Evolutionary conservation across 768 basidiomycete genomes (phyloP).

Genomic region (Cystobasidium tubakii): DNA sequence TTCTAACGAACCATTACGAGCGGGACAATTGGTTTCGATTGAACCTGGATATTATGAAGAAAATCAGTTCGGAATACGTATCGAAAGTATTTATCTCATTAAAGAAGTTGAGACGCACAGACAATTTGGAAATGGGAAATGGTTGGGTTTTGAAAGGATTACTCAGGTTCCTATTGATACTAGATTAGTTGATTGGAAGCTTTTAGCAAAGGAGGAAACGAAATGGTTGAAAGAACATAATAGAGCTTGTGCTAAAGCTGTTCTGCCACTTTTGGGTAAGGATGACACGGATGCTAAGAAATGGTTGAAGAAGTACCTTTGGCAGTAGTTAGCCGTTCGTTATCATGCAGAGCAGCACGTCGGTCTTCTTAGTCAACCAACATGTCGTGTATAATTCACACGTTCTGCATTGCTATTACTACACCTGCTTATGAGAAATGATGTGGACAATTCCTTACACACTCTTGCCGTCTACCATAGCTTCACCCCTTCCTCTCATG

Average conservation of each 20-base stretch:
- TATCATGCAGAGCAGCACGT: conserved; percentile 51
- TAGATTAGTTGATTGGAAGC: conserved; percentile 72
- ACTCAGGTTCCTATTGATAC: conserved; percentile 86
- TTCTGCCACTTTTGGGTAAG: conserved; percentile 41
- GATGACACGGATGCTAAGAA: conserved; percentile 51
- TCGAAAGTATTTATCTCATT: conserved; percentile 78
- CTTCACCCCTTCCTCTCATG: conserved; percentile 21
- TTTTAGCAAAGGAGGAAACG: conserved; percentile 80
- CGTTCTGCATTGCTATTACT: neutral
- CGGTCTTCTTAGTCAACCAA: too few species aligned
- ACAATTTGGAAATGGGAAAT: conserved; percentile 14
- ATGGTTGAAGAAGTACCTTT: conserved; percentile 51
- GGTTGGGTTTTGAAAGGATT: conserved; percentile 23
- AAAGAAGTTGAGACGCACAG: conserved; percentile 55
- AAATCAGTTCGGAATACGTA: conserved; percentile 82
- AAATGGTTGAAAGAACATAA: conserved; percentile 86
- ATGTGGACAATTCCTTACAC: too few species aligned
- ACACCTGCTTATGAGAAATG: neutral
- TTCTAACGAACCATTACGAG: conserved; percentile 43
- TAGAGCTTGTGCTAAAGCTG: conserved; percentile 48
- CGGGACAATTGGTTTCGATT: conserved; percentile 88
- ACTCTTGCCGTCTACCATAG: conserved; percentile 4
- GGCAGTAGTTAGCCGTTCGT: conserved; percentile 53
- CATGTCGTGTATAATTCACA: too few species aligned
- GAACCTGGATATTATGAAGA: conserved; percentile 64